Percentiles rank a stretch among this genome's conserved stretches.
These are phyloP conservation scores for Coffea canephora DNA, from an alignment of 257 asterid species.

Conservation along the genomic window DNA sequence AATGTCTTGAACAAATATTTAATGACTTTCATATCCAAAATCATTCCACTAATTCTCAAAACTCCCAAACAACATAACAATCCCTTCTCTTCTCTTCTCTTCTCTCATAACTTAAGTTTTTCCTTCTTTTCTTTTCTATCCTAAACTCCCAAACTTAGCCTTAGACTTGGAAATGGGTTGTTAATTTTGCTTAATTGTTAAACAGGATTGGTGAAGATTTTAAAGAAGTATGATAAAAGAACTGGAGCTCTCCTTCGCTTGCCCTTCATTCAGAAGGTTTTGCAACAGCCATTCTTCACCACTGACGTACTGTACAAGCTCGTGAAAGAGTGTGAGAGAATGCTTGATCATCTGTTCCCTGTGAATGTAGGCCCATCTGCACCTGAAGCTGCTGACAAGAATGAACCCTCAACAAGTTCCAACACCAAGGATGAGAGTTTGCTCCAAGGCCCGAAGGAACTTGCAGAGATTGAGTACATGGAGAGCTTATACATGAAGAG, in stretches of 20 bases:
- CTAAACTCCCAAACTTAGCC: too few species aligned
- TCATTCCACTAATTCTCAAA: too few species aligned
- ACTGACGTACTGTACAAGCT: conserved; percentile 82
- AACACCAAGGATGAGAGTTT: conserved; percentile 28
- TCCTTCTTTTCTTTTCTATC: too few species aligned
- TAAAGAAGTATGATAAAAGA: conserved; percentile 91
- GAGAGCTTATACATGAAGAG: conserved; percentile 86
- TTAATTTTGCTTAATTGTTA: not conserved
- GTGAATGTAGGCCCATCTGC: conserved; percentile 28
- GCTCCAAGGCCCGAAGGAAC: conserved; percentile 50
- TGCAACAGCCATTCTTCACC: conserved; percentile 88
- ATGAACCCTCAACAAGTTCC: conserved; percentile 48
- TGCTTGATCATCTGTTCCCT: conserved; percentile 74
- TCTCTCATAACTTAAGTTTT: too few species aligned
- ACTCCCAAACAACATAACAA: too few species aligned
- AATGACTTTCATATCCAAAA: too few species aligned
- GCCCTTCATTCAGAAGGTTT: conserved; percentile 89
- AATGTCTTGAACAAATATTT: too few species aligned
- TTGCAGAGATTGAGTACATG: conserved; percentile 66
- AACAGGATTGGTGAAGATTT: conserved; percentile 81
- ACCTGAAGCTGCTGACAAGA: conserved; percentile 27
- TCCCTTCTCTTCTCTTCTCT: too few species aligned
- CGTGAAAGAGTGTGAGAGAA: conserved; percentile 81
- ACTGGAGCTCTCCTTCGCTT: conserved; percentile 89
- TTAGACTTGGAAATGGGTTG: not conserved